Conservation (phyloP, 208 protist species). For the Porcisia hertigi region DNA sequence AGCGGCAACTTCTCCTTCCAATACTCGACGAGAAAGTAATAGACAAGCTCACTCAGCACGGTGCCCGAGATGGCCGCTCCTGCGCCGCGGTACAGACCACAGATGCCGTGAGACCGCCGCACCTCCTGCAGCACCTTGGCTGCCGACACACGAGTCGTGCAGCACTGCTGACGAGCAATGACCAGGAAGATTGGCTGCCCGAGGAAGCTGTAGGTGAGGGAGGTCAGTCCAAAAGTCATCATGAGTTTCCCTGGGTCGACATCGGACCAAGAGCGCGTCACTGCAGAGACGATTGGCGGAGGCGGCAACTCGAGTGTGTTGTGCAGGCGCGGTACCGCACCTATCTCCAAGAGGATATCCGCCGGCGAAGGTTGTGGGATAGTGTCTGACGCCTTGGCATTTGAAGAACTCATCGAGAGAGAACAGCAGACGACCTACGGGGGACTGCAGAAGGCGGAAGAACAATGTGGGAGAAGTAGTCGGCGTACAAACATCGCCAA, state of each 20-base stretch:
- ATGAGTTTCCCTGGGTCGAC: slow-evolving; percentile 67
- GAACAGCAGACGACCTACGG: neutral
- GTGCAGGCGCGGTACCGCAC: slow-evolving; percentile 16
- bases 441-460: neutral
- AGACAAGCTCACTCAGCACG: slow-evolving; percentile 76
- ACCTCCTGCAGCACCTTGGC: slow-evolving; percentile 49
- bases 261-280: slow-evolving; percentile 82
- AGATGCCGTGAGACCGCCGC: slow-evolving; percentile 40
- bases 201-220: slow-evolving; percentile 63
- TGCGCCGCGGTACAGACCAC: slow-evolving; percentile 70
- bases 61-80: slow-evolving; percentile 63
- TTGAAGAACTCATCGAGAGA: slow-evolving; percentile 5
- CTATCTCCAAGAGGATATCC: slow-evolving; percentile 20
- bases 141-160: slow-evolving; percentile 42
- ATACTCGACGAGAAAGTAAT: slow-evolving; percentile 78
- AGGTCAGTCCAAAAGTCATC: slow-evolving; percentile 65
- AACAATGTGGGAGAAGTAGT: neutral
- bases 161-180: slow-evolving; percentile 80
- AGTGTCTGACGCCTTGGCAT: neutral
- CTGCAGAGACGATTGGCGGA: slow-evolving; percentile 49
- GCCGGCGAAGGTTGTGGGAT: slow-evolving; percentile 6
- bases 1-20: slow-evolving; percentile 74
- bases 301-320: slow-evolving; percentile 28
- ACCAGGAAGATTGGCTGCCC: slow-evolving; percentile 77
- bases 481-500: neutral